A percentile compares a stretch with the other conserved stretches of the same genome.
phyloP scores from a whole-genome alignment of 768 basidiomycete genomes.

The Basidioascus undulatus region DNA sequence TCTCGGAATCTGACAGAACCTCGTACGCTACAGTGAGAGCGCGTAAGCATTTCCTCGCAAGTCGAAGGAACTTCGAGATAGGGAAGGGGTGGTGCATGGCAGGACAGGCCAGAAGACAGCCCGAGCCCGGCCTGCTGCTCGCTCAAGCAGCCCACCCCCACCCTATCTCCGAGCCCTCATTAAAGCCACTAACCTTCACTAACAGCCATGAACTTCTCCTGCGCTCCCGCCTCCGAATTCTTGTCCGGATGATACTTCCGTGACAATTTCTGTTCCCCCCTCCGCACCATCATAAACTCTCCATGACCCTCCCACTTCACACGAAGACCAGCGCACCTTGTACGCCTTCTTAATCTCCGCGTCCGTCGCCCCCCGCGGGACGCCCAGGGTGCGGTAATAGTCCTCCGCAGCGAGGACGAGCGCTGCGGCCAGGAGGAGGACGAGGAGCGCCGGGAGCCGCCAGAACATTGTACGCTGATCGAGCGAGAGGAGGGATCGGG shows the following conservation, averaged over 20 bases:
- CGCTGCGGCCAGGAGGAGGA: conserved; percentile 17
- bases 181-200: too few relatives aligned
- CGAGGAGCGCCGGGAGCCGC: conserved; percentile 10
- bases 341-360: conserved; percentile 43
- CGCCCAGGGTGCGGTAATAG: conserved; percentile 57
- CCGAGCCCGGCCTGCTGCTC: conserved; percentile 11
- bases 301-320: too few relatives aligned
- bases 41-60: conserved; percentile 4
- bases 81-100: not conserved
- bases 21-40: conserved; percentile 46
- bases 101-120: not conserved
- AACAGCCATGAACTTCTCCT: conserved; percentile 71
- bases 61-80: not conserved
- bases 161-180: too few relatives aligned
- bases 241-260: conserved; percentile 87
- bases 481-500: too few relatives aligned
- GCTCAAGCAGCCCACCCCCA: too few relatives aligned
- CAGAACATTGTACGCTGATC: too few relatives aligned
- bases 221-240: conserved; percentile 54
- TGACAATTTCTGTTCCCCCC: conserved; percentile 30
- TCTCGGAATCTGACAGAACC: conserved; percentile 71
- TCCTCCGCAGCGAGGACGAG: conserved; percentile 31
- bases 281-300: not conserved
- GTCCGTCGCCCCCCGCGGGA: not conserved
- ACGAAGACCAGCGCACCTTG: too few relatives aligned